Conservation (phyloP, 163 green algal genomes). For the Scenedesmus sp. region DNA sequence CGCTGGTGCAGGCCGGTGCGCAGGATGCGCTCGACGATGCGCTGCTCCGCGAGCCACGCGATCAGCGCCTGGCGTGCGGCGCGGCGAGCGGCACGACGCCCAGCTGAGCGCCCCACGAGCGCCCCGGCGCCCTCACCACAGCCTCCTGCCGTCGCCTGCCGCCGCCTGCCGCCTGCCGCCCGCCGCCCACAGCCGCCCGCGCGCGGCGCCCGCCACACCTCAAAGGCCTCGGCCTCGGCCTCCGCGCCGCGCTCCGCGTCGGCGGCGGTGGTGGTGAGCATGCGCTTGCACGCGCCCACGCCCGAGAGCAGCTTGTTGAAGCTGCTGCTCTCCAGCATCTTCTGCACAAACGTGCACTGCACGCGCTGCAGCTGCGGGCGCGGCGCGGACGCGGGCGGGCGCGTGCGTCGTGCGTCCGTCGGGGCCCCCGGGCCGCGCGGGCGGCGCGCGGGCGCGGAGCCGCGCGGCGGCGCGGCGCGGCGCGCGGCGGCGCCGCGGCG, state of each 20-base stretch:
- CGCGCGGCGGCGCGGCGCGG: neutral
- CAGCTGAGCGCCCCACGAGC: too few species aligned
- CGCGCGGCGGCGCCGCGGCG: neutral
- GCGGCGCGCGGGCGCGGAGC: neutral
- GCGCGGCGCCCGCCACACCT: too few species aligned
- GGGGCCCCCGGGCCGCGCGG: too few species aligned
- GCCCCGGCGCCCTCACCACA: too few species aligned
- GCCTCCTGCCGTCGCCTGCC: too few species aligned
- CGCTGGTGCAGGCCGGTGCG: constrained; percentile 79
- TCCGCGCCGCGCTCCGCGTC: constrained; percentile 33
- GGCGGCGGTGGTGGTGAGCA: too few species aligned
- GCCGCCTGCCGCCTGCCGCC: too few species aligned
- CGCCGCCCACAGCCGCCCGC: too few species aligned
- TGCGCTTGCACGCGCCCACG: constrained; percentile 58
- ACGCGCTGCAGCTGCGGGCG: constrained; percentile 56
- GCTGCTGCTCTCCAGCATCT: constrained; percentile 66
- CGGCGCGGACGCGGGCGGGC: neutral
- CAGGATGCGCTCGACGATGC: constrained; percentile 72
- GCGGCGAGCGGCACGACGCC: too few species aligned
- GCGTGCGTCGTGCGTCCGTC: too few species aligned
- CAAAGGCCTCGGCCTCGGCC: neutral
- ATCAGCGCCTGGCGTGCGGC: constrained; percentile 55
- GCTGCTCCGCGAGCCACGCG: constrained; percentile 68
- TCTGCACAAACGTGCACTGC: constrained; percentile 61
- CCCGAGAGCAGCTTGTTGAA: constrained; percentile 78